Evolutionary conservation across 1,139 yeast genomes (phyloP).

Genomic region (Kodamaea arcana): DNA sequence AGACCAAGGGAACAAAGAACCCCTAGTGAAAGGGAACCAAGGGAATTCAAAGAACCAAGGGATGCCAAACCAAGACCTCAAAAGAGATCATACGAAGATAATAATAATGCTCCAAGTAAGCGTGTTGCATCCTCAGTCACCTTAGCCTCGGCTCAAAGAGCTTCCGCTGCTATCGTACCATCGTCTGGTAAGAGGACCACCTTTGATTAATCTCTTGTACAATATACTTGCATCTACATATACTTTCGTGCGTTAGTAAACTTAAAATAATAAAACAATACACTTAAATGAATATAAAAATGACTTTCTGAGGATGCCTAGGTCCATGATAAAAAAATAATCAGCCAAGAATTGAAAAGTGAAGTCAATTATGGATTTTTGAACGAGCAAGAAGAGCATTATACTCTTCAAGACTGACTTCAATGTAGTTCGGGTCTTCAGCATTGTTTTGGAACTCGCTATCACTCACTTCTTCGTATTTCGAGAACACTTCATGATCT

Average conservation of each 20-base stretch:
- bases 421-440: constrained; percentile 48
- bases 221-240: neutral
- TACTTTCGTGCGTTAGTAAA: neutral
- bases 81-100: constrained; percentile 18
- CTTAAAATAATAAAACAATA: neutral
- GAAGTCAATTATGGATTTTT: constrained; percentile 1
- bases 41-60: constrained; percentile 8
- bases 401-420: constrained; percentile 37
- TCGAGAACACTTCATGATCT: constrained; percentile 32
- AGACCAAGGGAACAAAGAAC: too few relatives aligned
- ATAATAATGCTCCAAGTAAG: constrained; percentile 19
- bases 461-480: constrained; percentile 51
- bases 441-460: constrained; percentile 42
- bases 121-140: constrained; percentile 82
- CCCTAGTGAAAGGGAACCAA: constrained; percentile 4
- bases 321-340: constrained; percentile 5
- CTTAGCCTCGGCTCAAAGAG: constrained; percentile 84
- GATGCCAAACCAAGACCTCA: constrained; percentile 12
- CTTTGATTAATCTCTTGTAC: constrained; percentile 38
- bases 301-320: constrained; percentile 11
- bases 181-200: constrained; percentile 86
- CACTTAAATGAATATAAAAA: neutral
- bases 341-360: constrained; percentile 4
- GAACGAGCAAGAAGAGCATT: constrained; percentile 8
- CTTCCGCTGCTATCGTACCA: constrained; percentile 82